Evolutionary conservation across 140 eudicot genomes (phyloP).

Genomic region (Senecio squalidus): DNA sequence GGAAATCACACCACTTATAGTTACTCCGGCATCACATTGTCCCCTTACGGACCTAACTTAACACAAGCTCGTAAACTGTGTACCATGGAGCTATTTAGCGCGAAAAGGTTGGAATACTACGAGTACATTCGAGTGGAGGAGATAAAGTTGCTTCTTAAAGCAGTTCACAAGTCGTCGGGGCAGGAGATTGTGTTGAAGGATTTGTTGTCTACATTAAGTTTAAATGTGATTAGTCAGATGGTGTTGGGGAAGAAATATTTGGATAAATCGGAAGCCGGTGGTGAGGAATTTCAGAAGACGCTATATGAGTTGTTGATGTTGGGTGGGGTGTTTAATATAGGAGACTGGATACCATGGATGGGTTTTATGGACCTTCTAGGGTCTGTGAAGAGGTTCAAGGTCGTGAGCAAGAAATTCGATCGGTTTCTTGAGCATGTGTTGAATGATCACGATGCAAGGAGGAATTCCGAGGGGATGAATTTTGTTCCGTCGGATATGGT

Average conservation of each 20-base stretch:
- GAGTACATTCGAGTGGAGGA: neutral
- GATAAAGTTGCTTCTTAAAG: neutral
- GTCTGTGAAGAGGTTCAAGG: neutral
- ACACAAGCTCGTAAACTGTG: neutral
- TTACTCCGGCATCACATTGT: neutral
- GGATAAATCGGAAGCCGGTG: neutral
- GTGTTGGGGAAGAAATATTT: neutral
- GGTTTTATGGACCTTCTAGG: neutral
- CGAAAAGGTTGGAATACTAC: neutral
- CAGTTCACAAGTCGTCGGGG: neutral
- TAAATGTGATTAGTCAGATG: neutral
- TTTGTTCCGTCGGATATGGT: constrained; percentile 53
- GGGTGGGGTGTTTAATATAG: neutral
- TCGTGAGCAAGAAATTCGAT: neutral
- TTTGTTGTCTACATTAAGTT: neutral
- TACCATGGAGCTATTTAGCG: neutral
- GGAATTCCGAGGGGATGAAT: constrained; percentile 3
- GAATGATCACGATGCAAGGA: constrained; percentile 40
- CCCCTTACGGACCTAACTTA: neutral
- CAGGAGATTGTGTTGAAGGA: neutral
- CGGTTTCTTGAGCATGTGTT: constrained; percentile 11
- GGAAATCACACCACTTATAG: neutral
- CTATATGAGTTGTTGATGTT: neutral
- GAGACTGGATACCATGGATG: neutral
- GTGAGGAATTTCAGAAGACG: neutral